phyloP scores from a whole-genome alignment of 2,329 filamentous ascomycete genomes.

The Lachnellula occidentalis region DNA sequence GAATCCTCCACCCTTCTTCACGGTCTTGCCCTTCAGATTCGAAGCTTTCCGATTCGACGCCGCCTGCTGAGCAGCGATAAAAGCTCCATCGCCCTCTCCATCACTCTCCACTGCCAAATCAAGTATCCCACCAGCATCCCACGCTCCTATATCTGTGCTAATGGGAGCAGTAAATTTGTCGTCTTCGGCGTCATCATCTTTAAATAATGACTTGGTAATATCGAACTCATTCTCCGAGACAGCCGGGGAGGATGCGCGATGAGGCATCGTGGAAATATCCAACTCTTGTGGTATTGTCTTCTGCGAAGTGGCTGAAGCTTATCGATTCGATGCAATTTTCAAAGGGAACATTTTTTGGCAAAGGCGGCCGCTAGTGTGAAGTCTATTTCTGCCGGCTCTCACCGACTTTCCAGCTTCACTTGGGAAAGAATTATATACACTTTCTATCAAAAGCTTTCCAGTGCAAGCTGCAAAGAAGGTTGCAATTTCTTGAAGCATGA shows the following conservation, averaged over 20 bases:
- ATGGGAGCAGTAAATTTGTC: constrained; percentile 33
- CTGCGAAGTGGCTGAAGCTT: background rate
- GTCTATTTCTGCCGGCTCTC: background rate
- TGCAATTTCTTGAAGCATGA: too few relatives aligned
- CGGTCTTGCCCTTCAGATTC: constrained; percentile 76
- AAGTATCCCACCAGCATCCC: constrained; percentile 58
- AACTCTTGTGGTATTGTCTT: background rate
- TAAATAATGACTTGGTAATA: constrained; percentile 74
- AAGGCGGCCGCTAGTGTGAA: background rate
- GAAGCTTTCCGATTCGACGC: constrained; percentile 81
- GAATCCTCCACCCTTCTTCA: constrained; percentile 95
- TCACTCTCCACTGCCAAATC: constrained; percentile 49
- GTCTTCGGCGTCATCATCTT: constrained; percentile 48
- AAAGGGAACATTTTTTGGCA: background rate
- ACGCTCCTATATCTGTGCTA: constrained; percentile 39
- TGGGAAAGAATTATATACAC: background rate
- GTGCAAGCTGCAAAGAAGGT: too few relatives aligned
- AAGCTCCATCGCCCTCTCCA: constrained; percentile 73
- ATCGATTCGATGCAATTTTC: constrained; percentile 3
- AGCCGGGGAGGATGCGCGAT: constrained; percentile 71
- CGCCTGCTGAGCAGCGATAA: constrained; percentile 83
- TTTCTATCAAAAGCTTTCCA: background rate
- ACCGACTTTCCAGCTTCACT: background rate
- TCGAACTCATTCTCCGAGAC: constrained; percentile 88
- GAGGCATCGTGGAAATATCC: constrained; percentile 50